Evolutionary conservation across 2,329 filamentous ascomycete genomes (phyloP).

Genomic region (Lithohypha guttulata): DNA sequence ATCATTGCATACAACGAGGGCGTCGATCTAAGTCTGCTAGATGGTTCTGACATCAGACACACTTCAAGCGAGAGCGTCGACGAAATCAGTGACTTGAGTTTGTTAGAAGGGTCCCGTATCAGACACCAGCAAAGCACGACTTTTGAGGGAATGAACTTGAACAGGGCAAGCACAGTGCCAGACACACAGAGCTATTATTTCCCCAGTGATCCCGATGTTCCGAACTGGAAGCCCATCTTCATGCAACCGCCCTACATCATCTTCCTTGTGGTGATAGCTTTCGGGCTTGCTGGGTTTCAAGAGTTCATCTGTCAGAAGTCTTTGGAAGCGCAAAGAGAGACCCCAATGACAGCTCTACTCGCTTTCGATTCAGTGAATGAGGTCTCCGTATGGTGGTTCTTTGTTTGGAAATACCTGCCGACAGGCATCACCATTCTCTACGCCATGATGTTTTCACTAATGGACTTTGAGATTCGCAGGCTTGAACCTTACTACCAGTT

Average conservation of each 20-base stretch:
- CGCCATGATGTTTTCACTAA: constrained; percentile 40
- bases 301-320: constrained; percentile 27
- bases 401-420: constrained; percentile 32
- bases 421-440: constrained; percentile 39
- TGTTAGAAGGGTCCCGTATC: constrained; percentile 19
- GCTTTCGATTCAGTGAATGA: constrained; percentile 24
- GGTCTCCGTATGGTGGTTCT: constrained; percentile 24
- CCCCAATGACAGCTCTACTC: constrained; percentile 22
- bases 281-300: constrained; percentile 26
- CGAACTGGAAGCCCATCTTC: constrained; percentile 29
- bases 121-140: constrained; percentile 9
- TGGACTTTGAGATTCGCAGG: constrained; percentile 41
- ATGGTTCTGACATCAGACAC: constrained; percentile 11
- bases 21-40: constrained; percentile 34
- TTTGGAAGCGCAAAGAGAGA: constrained; percentile 29
- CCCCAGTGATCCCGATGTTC: constrained; percentile 26
- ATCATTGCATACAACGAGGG: constrained; percentile 35
- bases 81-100: constrained; percentile 30
- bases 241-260: constrained; percentile 26
- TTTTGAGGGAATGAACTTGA: constrained; percentile 16
- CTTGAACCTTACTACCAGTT: constrained; percentile 40
- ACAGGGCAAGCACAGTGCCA: constrained; percentile 23
- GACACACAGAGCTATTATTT: constrained; percentile 27
- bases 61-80: constrained; percentile 4
- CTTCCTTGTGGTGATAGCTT: constrained; percentile 24